Evolutionary conservation across 2,329 filamentous ascomycete genomes (phyloP).

Genomic region (Pyrenophora graminea): DNA sequence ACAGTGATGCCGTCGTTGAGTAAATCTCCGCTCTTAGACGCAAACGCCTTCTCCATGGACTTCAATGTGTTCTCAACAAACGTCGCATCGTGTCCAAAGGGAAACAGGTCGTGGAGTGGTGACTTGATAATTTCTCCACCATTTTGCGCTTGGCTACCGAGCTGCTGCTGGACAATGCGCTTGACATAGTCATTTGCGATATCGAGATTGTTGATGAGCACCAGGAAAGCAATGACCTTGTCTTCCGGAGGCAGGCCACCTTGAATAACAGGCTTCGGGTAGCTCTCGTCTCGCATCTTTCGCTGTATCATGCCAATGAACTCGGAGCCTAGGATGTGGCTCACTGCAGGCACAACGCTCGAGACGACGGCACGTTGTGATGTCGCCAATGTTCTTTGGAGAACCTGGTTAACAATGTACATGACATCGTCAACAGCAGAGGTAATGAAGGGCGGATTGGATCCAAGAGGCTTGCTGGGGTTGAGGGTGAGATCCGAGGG

Average conservation of each 20-base stretch:
- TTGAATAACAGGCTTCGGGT: constrained; percentile 77
- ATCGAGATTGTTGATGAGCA: constrained; percentile 95
- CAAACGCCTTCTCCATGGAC: constrained; percentile 72
- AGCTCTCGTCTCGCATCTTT: constrained; percentile 96
- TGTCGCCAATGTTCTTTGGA: constrained; percentile 84
- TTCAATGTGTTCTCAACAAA: constrained; percentile 71
- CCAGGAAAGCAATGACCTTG: constrained; percentile 84
- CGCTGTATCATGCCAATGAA: constrained; percentile 97
- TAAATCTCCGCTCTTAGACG: constrained; percentile 77
- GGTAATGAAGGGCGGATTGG: constrained; percentile 87
- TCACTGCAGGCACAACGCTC: constrained; percentile 76
- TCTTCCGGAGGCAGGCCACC: constrained; percentile 85
- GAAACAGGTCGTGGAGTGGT: constrained; percentile 67
- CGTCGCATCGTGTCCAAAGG: constrained; percentile 74
- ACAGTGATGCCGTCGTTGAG: constrained; percentile 83
- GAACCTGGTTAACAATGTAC: constrained; percentile 95
- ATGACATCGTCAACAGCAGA: constrained; percentile 97
- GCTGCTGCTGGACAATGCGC: constrained; percentile 76
- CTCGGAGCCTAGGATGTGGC: constrained; percentile 80
- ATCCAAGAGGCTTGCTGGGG: constrained; percentile 69
- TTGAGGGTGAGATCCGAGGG: constrained; percentile 79
- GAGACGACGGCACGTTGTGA: constrained; percentile 78
- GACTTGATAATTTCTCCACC: constrained; percentile 45
- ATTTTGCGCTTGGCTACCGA: constrained; percentile 49
- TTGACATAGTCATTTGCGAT: constrained; percentile 87